These are phyloP conservation scores for Skeletonema potamos DNA, from an alignment of 108 stramenopile genomes.

Conservation along the genomic window DNA sequence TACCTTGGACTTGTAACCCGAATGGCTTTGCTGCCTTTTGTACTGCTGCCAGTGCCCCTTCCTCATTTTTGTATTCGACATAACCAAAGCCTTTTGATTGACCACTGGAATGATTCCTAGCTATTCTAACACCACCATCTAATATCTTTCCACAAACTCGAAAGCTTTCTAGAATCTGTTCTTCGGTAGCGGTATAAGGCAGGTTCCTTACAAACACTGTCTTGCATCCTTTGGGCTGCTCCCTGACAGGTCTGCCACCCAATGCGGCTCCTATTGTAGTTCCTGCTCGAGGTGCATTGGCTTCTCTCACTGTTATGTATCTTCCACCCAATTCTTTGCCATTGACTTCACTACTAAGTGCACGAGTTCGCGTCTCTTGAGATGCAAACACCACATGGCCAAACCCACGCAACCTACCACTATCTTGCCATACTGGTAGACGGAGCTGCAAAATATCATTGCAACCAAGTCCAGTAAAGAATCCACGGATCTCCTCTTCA, in stretches of 20 bases:
- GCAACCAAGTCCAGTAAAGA: slow-evolving; percentile 63
- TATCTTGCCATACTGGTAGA: slow-evolving; percentile 94
- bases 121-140: slow-evolving; percentile 74
- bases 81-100: slow-evolving; percentile 83
- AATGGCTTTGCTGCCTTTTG: slow-evolving; percentile 59
- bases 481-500: slow-evolving; percentile 68
- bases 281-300: slow-evolving; percentile 57
- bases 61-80: slow-evolving; percentile 67
- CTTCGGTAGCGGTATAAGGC: slow-evolving; percentile 87
- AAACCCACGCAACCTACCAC: slow-evolving; percentile 90
- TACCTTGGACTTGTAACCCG: slow-evolving; percentile 49
- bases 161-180: slow-evolving; percentile 71
- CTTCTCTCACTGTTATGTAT: slow-evolving; percentile 76
- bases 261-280: slow-evolving; percentile 26
- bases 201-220: slow-evolving; percentile 91
- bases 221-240: slow-evolving; percentile 62
- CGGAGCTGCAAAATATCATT: slow-evolving; percentile 73
- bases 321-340: slow-evolving; percentile 76
- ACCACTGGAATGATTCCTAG: slow-evolving; percentile 55
- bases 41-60: slow-evolving; percentile 54
- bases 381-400: slow-evolving; percentile 90
- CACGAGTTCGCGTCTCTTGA: slow-evolving; percentile 45
- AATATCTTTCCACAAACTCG: slow-evolving; percentile 52
- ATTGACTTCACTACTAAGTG: slow-evolving; percentile 57
- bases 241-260: slow-evolving; percentile 13